These are phyloP conservation scores for Panellus pusillus DNA, from an alignment of 768 basidiomycete species.

Conservation along the genomic window DNA sequence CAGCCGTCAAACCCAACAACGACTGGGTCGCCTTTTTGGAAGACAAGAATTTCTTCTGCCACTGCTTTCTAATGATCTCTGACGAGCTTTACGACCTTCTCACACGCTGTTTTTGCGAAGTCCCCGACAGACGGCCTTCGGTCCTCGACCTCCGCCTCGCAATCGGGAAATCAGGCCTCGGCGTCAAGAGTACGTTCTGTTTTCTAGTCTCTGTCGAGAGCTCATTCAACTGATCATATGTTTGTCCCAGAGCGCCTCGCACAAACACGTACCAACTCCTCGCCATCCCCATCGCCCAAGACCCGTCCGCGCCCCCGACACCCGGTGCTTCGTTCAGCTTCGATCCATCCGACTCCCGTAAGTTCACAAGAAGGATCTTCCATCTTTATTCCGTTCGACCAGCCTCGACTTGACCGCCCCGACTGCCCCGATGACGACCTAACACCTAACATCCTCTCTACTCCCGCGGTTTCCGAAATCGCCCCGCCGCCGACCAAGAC, in stretches of 20 bases:
- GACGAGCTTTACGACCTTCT: slow-evolving; percentile 46
- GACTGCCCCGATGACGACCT: no score
- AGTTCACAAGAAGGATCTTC: background rate
- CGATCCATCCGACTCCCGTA: background rate
- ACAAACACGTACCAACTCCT: background rate
- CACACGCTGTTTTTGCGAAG: slow-evolving; percentile 46
- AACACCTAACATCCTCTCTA: no score
- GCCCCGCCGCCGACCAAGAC: no score
- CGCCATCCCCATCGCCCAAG: background rate
- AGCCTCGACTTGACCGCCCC: background rate
- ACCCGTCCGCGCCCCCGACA: background rate
- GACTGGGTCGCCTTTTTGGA: slow-evolving; percentile 48
- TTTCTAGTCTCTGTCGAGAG: no score
- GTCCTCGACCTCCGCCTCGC: slow-evolving; percentile 43
- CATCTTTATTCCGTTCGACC: background rate
- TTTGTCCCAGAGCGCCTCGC: no score
- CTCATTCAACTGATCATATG: no score
- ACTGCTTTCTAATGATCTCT: slow-evolving; percentile 52
- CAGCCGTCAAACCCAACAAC: slow-evolving; percentile 47
- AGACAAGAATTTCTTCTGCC: slow-evolving; percentile 43
- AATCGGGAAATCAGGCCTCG: slow-evolving; percentile 29
- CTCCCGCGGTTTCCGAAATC: no score
- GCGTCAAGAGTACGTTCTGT: background rate
- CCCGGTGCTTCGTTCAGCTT: slow-evolving; percentile 5
- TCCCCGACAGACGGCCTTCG: slow-evolving; percentile 42